A percentile compares a stretch with the other conserved stretches of the same genome.
phyloP scores from a whole-genome alignment of 805 yeast genomes.

The Limtongia smithiae region DNA sequence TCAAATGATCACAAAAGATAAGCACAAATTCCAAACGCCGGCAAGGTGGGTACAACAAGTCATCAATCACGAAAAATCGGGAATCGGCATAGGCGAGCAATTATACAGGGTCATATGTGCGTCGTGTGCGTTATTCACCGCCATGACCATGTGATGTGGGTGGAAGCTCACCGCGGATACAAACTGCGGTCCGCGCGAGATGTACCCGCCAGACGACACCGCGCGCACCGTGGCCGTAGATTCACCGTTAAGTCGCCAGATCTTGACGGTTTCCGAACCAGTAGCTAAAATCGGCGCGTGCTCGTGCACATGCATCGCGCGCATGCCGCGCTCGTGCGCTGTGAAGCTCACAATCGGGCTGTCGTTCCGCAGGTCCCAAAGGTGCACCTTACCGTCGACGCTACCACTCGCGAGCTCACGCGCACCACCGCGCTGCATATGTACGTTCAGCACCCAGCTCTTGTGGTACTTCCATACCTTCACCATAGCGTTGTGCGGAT shows the following conservation, averaged over 20 bases:
- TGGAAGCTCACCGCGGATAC: slow-evolving; percentile 72
- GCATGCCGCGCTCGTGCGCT: slow-evolving; percentile 52
- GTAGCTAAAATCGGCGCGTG: slow-evolving; percentile 94
- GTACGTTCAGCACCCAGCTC: slow-evolving; percentile 67
- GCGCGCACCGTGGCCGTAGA: slow-evolving; percentile 57
- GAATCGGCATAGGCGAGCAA: slow-evolving; percentile 4
- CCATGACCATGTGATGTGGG: slow-evolving; percentile 93
- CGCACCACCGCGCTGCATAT: slow-evolving; percentile 95
- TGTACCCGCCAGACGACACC: slow-evolving; percentile 42
- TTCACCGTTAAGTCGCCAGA: slow-evolving; percentile 86
- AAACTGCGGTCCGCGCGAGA: slow-evolving; percentile 42
- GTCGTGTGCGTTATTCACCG: slow-evolving; percentile 78
- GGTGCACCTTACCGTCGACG: slow-evolving; percentile 72
- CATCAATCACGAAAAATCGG: too few relatives aligned
- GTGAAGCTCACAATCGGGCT: slow-evolving; percentile 64
- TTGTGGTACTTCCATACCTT: slow-evolving; percentile 66
- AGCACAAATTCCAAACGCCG: too few relatives aligned
- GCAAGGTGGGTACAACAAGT: too few relatives aligned
- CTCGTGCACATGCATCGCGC: slow-evolving; percentile 81
- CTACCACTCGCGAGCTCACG: slow-evolving; percentile 80
- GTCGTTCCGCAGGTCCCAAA: slow-evolving; percentile 84
- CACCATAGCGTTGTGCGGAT: slow-evolving; percentile 80
- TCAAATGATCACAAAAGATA: too few relatives aligned
- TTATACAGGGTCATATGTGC: slow-evolving; percentile 62
- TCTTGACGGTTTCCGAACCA: slow-evolving; percentile 71